Percentiles rank a stretch among this genome's conserved stretches.
Evolutionary conservation across 1,284 basidiomycete species (phyloP).

Genomic region (Ceratobasidium papillatum): DNA sequence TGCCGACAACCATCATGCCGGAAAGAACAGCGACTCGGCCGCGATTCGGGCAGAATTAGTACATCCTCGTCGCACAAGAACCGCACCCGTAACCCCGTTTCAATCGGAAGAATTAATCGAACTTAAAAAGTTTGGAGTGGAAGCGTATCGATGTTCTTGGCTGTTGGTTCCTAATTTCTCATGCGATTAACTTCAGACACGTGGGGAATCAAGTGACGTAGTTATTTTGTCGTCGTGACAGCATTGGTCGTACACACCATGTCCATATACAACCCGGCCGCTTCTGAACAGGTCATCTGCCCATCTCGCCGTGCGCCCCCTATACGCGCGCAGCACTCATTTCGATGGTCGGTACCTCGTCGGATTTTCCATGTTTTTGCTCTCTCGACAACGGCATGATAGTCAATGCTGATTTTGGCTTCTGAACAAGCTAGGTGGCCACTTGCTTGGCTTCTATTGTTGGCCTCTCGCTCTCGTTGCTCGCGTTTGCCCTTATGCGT

Average conservation of each 20-base stretch:
- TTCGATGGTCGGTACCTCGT: conserved; percentile 11
- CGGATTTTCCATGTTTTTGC: conserved; percentile 12
- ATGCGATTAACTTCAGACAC: background rate
- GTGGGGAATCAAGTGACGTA: background rate
- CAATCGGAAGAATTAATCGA: conserved; percentile 22
- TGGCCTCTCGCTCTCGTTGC: background rate
- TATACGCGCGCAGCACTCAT: background rate
- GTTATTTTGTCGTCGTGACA: background rate
- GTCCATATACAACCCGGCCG: background rate
- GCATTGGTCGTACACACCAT: background rate
- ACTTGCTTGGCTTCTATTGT: background rate
- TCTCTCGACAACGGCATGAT: background rate
- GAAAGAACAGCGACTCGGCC: background rate
- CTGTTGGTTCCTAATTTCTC: conserved; percentile 12
- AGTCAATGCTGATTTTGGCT: background rate
- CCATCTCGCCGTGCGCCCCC: background rate
- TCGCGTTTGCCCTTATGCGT: background rate
- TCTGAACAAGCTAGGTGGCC: background rate
- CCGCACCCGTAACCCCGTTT: background rate
- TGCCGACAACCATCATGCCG: background rate
- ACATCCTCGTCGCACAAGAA: background rate
- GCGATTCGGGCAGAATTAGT: background rate
- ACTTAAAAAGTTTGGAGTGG: conserved; percentile 19
- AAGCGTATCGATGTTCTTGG: background rate
- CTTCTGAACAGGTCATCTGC: conserved; percentile 26